A percentile compares a stretch with the other conserved stretches of the same genome.
Evolutionary conservation across 257 asterid genomes (phyloP).

Genomic region (Nicotiana otophora): DNA sequence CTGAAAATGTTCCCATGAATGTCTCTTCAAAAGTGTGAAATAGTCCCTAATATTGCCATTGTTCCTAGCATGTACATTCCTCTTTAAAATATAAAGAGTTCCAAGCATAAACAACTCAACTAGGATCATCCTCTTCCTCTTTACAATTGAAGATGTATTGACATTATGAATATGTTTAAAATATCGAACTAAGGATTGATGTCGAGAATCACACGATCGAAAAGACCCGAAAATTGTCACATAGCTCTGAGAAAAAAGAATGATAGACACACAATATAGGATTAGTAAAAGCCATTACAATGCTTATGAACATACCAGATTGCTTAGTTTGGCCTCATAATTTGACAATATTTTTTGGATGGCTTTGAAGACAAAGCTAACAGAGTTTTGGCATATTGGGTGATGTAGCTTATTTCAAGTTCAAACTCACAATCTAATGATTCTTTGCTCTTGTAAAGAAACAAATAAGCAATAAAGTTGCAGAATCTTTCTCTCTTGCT

Average conservation of each 20-base stretch:
- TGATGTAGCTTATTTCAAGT: too few species aligned
- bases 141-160: too few species aligned
- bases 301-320: constrained; percentile 34
- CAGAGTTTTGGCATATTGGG: too few species aligned
- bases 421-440: too few species aligned
- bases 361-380: too few species aligned
- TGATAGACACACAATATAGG: background rate
- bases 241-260: background rate
- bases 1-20: constrained; percentile 73
- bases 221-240: background rate
- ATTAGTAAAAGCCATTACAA: background rate
- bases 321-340: constrained; percentile 42
- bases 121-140: constrained; percentile 3
- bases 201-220: background rate
- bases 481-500: too few species aligned
- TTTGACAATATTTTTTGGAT: background rate
- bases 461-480: too few species aligned
- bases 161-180: background rate
- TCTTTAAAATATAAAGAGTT: constrained; percentile 55
- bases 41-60: constrained; percentile 21
- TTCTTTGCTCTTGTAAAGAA: too few species aligned
- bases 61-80: constrained; percentile 37
- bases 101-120: constrained; percentile 70
- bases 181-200: background rate
- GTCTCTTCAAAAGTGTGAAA: constrained; percentile 65